Evolutionary conservation across 2,329 filamentous ascomycete species (phyloP).

Genomic region (Phaeosphaeriaceae sp.): DNA sequence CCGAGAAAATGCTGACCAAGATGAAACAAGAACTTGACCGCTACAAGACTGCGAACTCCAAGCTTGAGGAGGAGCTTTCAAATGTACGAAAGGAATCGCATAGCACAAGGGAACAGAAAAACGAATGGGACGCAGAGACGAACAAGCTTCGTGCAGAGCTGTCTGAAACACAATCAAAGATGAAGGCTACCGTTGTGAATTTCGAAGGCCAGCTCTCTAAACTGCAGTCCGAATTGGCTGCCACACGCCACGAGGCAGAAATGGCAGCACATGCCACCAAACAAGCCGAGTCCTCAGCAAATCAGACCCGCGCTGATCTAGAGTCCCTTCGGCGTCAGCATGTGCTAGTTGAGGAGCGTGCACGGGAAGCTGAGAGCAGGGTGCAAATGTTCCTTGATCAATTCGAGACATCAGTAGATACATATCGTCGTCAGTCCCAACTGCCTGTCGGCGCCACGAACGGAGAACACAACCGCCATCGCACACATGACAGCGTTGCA

Average conservation of each 20-base stretch:
- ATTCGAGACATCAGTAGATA: slow-evolving; percentile 91
- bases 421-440: slow-evolving; percentile 80
- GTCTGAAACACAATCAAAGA: slow-evolving; percentile 70
- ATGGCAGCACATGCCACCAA: slow-evolving; percentile 57
- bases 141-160: slow-evolving; percentile 71
- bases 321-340: slow-evolving; percentile 87
- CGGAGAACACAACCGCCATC: slow-evolving; percentile 46
- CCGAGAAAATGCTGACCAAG: slow-evolving; percentile 98
- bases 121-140: slow-evolving; percentile 78
- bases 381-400: slow-evolving; percentile 93
- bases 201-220: slow-evolving; percentile 74
- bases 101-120: slow-evolving; percentile 53
- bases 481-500: slow-evolving; percentile 66
- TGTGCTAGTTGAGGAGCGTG: slow-evolving; percentile 77
- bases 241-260: slow-evolving; percentile 72
- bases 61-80: slow-evolving; percentile 83
- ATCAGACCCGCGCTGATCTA: slow-evolving; percentile 70
- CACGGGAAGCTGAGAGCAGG: slow-evolving; percentile 88
- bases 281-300: slow-evolving; percentile 61
- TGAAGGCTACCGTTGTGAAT: slow-evolving; percentile 67
- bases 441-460: slow-evolving; percentile 42
- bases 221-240: slow-evolving; percentile 72
- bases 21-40: slow-evolving; percentile 97
- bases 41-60: slow-evolving; percentile 85
- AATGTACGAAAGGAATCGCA: slow-evolving; percentile 51